A percentile compares a stretch with the other conserved stretches of the same genome.
These are phyloP conservation scores for Pythium biforme DNA, from an alignment of 352 stramenopile species.

Conservation along the genomic window DNA sequence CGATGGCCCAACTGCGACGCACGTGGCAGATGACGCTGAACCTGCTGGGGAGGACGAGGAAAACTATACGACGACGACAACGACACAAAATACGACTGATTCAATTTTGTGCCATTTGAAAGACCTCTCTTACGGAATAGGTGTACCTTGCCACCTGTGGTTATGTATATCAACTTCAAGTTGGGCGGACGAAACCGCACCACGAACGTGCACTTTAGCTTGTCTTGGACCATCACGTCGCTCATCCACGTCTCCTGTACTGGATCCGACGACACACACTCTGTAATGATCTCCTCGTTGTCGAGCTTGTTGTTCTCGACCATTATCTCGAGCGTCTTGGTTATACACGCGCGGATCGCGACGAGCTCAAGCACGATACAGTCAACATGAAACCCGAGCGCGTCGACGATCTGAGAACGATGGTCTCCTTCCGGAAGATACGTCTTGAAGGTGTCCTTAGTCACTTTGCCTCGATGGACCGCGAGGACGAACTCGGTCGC, in stretches of 20 bases:
- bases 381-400: slow-evolving; percentile 24
- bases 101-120: background rate
- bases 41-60: background rate
- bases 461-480: slow-evolving; percentile 18
- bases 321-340: slow-evolving; percentile 18
- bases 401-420: slow-evolving; percentile 8
- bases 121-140: no score
- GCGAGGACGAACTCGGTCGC: slow-evolving; percentile 12
- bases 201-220: slow-evolving; percentile 37
- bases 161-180: background rate
- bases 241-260: slow-evolving; percentile 41
- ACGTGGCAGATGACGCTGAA: slow-evolving; percentile 19
- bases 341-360: slow-evolving; percentile 16
- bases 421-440: slow-evolving; percentile 8
- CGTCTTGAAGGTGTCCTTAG: slow-evolving; percentile 10
- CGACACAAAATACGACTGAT: slow-evolving; percentile 1
- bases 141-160: background rate
- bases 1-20: slow-evolving; percentile 1
- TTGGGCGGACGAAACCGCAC: background rate
- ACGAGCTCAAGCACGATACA: slow-evolving; percentile 17
- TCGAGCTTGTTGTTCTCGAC: slow-evolving; percentile 19
- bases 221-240: slow-evolving; percentile 27
- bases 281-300: background rate
- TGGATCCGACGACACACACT: slow-evolving; percentile 31
- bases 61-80: background rate